phyloP scores from a whole-genome alignment of 768 basidiomycete genomes.

The Mycena venus region DNA sequence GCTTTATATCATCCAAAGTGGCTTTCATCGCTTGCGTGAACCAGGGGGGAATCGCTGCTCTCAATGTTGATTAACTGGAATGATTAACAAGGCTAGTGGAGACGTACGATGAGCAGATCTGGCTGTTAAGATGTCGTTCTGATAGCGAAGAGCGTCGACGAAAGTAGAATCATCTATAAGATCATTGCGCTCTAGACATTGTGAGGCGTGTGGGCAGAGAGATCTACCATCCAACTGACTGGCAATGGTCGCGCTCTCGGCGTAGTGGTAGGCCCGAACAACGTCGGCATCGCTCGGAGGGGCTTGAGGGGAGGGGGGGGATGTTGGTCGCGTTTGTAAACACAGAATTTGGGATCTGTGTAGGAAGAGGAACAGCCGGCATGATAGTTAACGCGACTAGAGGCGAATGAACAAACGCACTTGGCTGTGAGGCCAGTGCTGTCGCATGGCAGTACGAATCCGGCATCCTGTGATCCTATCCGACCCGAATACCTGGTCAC shows the following conservation, averaged over 20 bases:
- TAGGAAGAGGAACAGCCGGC: background rate
- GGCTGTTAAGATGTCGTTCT: background rate
- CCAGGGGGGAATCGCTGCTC: background rate
- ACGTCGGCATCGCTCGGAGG: background rate
- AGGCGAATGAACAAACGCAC: no score
- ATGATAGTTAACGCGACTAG: background rate
- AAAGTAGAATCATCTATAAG: background rate
- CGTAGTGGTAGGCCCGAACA: background rate
- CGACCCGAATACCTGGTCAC: no score
- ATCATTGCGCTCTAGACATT: background rate
- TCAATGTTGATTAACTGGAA: background rate
- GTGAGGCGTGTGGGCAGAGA: background rate
- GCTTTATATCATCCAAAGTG: background rate
- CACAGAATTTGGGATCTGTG: background rate
- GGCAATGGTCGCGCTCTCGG: background rate
- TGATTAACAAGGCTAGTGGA: background rate
- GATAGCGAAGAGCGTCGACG: background rate
- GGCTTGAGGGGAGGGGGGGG: background rate
- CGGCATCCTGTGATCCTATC: no score
- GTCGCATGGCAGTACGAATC: no score
- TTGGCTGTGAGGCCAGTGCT: no score
- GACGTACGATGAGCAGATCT: background rate
- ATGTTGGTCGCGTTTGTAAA: background rate
- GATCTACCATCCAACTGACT: background rate
- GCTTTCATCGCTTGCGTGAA: background rate